Evolutionary conservation across 2,329 filamentous ascomycete species (phyloP), one percentile per base, ranked within the genome.

Genomic region (Chaetomium sp.): DNA sequence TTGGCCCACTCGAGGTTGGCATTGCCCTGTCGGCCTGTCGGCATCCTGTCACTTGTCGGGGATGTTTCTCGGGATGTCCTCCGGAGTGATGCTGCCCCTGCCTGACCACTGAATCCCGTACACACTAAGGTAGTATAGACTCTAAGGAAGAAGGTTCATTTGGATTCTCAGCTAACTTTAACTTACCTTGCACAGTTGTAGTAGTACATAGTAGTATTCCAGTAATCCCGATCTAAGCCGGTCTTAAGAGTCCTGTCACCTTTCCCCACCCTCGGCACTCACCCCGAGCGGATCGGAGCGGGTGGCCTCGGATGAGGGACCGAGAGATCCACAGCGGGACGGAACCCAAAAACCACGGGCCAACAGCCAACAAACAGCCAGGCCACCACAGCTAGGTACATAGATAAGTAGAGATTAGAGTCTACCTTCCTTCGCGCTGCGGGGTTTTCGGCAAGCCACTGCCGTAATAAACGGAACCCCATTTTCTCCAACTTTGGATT

Each of bases 321-420:
- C 29, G 27, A 21, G 51, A 54, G 51, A 31, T n/a, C 29, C 29
- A 54, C 51, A 54, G 51, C 29, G 51, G 51, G 51, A 54, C 27
- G 21, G 19, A 38, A 16, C 35, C 35, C 3, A 16, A 2, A n/a
- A n/a, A n/a, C n/a, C n/a, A n/a, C n/a, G n/a, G n/a, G n/a, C n/a
- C n/a, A n/a, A n/a, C n/a, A n/a, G n/a, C n/a, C n/a, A n/a, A n/a
- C n/a, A n/a, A n/a, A n/a, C n/a, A n/a, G n/a, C n/a, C n/a, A n/a
- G n/a, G n/a, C n/a, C n/a, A n/a, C n/a, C n/a, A n/a, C n/a, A n/a
- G n/a, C n/a, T n/a, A n/a, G n/a, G n/a, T n/a, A n/a, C n/a, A n/a
- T n/a, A n/a, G n/a, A n/a, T n/a, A n/a, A n/a, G n/a, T n/a, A n/a
- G n/a, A n/a, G n/a, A n/a, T n/a, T n/a, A n/a, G n/a, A n/a, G n/a